These are phyloP conservation scores for Russula ochroleuca DNA, from an alignment of 768 basidiomycete species.

Conservation along the genomic window DNA sequence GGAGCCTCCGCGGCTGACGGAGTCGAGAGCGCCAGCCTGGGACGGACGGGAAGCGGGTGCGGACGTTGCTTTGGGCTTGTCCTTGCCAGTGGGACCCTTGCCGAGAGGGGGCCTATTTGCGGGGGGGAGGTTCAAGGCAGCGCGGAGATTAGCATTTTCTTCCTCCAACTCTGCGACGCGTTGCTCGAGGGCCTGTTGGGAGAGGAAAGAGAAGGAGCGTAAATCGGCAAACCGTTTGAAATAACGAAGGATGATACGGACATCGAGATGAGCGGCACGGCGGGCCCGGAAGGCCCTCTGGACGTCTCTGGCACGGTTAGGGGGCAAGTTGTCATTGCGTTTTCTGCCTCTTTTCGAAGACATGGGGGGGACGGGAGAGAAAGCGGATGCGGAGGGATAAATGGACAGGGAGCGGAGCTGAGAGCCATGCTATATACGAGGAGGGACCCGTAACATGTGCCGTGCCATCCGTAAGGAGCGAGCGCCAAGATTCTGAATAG, in stretches of 20 bases:
- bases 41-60: constrained; percentile 17
- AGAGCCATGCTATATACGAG: constrained; percentile 31
- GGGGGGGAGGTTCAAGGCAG: constrained; percentile 67
- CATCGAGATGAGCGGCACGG: constrained; percentile 82
- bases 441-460: constrained; percentile 37
- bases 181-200: constrained; percentile 66
- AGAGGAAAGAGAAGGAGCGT: constrained; percentile 24
- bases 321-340: constrained; percentile 73
- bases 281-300: constrained; percentile 87
- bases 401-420: constrained; percentile 35
- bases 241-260: constrained; percentile 35
- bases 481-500: constrained; percentile 27
- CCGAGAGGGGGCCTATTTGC: constrained; percentile 69
- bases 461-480: constrained; percentile 28
- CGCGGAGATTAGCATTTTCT: constrained; percentile 72
- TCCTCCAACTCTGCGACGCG: constrained; percentile 80
- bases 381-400: constrained; percentile 34
- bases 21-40: constrained; percentile 19
- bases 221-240: constrained; percentile 28
- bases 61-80: constrained; percentile 52
- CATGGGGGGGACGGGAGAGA: constrained; percentile 40
- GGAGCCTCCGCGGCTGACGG: constrained; percentile 25
- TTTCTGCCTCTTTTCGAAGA: constrained; percentile 87
- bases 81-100: constrained; percentile 84
- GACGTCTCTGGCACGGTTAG: constrained; percentile 81